These are phyloP conservation scores for Cyamopsis tetragonoloba DNA, from an alignment of 306 rosid species.

Conservation along the genomic window DNA sequence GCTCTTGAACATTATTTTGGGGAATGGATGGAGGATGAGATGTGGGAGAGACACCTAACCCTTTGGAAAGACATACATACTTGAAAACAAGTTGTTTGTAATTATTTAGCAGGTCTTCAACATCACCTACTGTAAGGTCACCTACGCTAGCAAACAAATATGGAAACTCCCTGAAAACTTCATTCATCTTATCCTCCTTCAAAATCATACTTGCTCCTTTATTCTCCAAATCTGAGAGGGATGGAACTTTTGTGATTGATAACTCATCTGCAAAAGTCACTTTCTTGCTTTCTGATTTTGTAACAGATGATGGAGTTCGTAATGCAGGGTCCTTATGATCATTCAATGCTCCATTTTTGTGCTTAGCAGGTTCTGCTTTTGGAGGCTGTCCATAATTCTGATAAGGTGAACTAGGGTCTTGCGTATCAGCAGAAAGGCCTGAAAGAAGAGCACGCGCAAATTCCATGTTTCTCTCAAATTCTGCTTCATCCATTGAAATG, in stretches of 20 bases:
- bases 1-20: constrained; percentile 35
- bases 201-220: constrained; percentile 74
- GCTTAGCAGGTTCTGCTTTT: constrained; percentile 32
- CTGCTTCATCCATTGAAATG: constrained; percentile 87
- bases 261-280: constrained; percentile 39
- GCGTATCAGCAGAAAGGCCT: constrained; percentile 64
- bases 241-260: constrained; percentile 51
- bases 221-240: constrained; percentile 87
- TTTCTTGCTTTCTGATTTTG: constrained; percentile 42
- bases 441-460: constrained; percentile 80
- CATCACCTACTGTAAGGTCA: constrained; percentile 70
- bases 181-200: constrained; percentile 63
- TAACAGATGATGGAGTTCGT: constrained; percentile 39
- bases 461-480: constrained; percentile 88
- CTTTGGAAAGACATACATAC: constrained; percentile 78
- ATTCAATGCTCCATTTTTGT: constrained; percentile 39
- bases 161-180: constrained; percentile 68
- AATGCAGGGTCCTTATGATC: constrained; percentile 34
- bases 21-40: constrained; percentile 37
- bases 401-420: constrained; percentile 47
- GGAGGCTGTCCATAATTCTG: constrained; percentile 38
- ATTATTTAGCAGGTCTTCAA: constrained; percentile 74
- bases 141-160: constrained; percentile 72
- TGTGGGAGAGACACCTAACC: constrained; percentile 51
- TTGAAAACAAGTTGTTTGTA: constrained; percentile 86